Percentiles rank a stretch among this genome's conserved stretches.
Conservation (phyloP, 331 rosid species). For the Cydonia oblonga region DNA sequence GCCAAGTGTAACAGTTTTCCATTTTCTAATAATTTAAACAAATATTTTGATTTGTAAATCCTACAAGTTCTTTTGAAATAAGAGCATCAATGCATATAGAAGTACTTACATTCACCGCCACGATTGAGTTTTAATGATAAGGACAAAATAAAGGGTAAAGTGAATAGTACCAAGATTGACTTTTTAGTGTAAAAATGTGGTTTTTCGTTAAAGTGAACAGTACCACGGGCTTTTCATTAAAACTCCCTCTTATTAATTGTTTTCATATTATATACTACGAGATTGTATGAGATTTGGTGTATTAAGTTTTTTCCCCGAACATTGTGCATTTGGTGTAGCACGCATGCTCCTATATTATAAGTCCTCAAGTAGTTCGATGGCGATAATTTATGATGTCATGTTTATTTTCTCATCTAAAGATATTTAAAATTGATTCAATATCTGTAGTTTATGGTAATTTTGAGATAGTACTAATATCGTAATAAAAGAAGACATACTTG, state of each 20-base stretch:
- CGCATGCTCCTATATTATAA: background rate
- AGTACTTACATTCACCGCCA: background rate
- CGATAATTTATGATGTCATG: background rate
- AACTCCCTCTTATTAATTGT: background rate
- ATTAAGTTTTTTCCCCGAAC: background rate
- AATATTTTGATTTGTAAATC: background rate
- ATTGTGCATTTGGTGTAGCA: background rate
- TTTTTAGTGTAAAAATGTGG: no score
- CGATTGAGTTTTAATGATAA: no score
- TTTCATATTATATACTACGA: background rate
- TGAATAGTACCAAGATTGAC: no score
- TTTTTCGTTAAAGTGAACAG: no score
- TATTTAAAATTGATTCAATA: background rate
- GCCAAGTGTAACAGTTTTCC: background rate
- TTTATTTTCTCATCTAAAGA: background rate
- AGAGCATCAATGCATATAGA: background rate
- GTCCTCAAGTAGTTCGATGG: background rate
- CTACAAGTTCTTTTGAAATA: background rate
- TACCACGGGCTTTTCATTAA: no score
- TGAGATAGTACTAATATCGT: background rate
- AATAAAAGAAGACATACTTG: background rate
- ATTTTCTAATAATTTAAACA: background rate
- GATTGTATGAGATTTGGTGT: background rate
- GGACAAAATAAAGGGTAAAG: no score
- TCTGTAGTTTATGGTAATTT: background rate